A percentile compares a stretch with the other conserved stretches of the same genome.
phyloP scores from a whole-genome alignment of 2,329 filamentous ascomycete genomes.

The Alternaria arbusti region DNA sequence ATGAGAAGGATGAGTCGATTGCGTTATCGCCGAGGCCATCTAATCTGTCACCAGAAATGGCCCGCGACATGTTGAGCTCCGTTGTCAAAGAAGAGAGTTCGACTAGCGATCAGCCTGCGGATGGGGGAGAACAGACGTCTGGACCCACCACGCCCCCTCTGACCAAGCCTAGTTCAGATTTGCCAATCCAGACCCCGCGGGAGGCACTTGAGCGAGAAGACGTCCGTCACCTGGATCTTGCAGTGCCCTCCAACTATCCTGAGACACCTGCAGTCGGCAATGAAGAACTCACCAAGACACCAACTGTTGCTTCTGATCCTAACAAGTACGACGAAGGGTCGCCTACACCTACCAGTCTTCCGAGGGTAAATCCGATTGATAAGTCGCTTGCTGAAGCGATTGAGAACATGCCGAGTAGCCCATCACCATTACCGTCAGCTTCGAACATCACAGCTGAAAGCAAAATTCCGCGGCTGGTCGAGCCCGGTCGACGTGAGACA shows the following conservation, averaged over 20 bases:
- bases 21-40: conserved; percentile 45
- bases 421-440: conserved; percentile 22
- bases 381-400: conserved; percentile 42
- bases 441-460: conserved; percentile 36
- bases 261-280: conserved; percentile 21
- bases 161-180: conserved; percentile 14
- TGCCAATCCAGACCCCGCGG: conserved; percentile 38
- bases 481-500: conserved; percentile 42
- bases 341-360: conserved; percentile 36
- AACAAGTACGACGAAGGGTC: conserved; percentile 31
- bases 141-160: conserved; percentile 16
- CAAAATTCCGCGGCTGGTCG: conserved; percentile 48
- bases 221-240: conserved; percentile 67
- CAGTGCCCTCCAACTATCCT: conserved; percentile 54
- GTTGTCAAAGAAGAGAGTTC: conserved; percentile 68
- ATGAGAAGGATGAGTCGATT: conserved; percentile 40
- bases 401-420: conserved; percentile 42
- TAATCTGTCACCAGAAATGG: conserved; percentile 64
- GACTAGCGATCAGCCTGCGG: conserved; percentile 22
- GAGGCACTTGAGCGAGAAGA: conserved; percentile 57
- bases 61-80: conserved; percentile 67
- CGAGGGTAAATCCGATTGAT: conserved; percentile 46
- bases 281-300: conserved; percentile 36
- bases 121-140: conserved; percentile 7
- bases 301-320: conserved; percentile 29